Conservation (phyloP, 202 grass and related monocot species). For the Panicum virgatum region DNA sequence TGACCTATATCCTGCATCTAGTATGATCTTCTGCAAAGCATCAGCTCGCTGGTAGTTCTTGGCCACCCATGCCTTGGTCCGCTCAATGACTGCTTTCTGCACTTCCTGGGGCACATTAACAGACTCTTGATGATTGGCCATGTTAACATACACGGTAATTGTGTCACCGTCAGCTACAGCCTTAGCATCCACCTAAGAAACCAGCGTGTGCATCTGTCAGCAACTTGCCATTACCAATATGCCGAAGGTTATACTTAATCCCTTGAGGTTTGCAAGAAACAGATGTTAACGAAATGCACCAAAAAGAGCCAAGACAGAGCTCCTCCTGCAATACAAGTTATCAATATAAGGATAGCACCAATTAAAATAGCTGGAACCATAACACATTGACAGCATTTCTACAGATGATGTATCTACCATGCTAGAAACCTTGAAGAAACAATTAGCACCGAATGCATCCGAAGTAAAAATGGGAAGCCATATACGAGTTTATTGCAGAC, state of each 20-base stretch:
- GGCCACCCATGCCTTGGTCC: conserved; percentile 14
- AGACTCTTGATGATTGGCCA: conserved; percentile 42
- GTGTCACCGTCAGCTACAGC: conserved; percentile 77
- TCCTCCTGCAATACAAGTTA: conserved; percentile 39
- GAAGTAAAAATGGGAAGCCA: not conserved
- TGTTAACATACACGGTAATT: conserved; percentile 65
- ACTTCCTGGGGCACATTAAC: conserved; percentile 54
- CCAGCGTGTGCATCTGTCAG: conserved; percentile 2
- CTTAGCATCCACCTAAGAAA: conserved; percentile 69
- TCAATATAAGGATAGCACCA: not conserved
- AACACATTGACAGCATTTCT: not conserved
- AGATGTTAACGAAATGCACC: conserved; percentile 42
- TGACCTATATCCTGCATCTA: conserved; percentile 74
- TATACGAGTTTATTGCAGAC: not conserved
- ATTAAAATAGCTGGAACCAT: not conserved
- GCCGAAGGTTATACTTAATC: conserved; percentile 51
- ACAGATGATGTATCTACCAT: not conserved
- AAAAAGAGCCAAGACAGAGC: conserved; percentile 40
- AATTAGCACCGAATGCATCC: not conserved
- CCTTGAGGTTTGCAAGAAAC: conserved; percentile 27
- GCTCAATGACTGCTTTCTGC: conserved; percentile 12
- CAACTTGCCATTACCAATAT: not conserved
- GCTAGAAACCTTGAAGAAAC: not conserved
- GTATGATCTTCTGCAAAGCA: conserved; percentile 67
- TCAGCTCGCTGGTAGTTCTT: conserved; percentile 58